These are phyloP conservation scores for Lycium ferocissimum DNA, from an alignment of 257 asterid genomes.

Conservation along the genomic window DNA sequence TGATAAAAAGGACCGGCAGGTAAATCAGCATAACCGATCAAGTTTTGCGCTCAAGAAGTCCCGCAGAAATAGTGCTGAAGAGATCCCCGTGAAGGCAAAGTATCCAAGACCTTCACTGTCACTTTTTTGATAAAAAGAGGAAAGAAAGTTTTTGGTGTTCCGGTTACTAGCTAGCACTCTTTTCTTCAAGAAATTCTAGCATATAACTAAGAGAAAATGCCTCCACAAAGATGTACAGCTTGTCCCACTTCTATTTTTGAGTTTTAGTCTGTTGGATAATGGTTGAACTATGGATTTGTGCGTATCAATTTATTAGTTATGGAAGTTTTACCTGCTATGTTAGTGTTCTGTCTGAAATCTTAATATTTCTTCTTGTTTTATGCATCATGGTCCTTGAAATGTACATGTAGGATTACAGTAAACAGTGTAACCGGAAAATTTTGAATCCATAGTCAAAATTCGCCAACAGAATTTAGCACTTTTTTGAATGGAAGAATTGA, in stretches of 20 bases:
- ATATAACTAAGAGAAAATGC: not conserved
- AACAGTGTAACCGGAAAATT: not conserved
- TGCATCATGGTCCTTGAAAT: not conserved
- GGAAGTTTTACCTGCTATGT: not conserved
- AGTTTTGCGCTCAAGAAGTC: slow-evolving; percentile 37
- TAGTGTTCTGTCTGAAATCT: not conserved
- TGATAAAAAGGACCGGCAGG: slow-evolving; percentile 40
- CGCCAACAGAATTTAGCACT: not conserved
- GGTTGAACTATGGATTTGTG: not conserved
- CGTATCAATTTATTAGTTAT: not conserved
- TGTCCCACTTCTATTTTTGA: not conserved
- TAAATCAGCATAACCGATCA: slow-evolving; percentile 39
- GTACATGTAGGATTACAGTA: not conserved
- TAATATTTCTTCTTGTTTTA: not conserved
- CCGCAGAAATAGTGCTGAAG: slow-evolving; percentile 40
- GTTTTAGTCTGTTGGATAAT: not conserved
- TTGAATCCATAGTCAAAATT: slow-evolving; percentile 9
- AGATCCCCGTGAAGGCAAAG: slow-evolving; percentile 20
- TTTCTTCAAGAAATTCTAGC: not conserved
- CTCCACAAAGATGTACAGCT: slow-evolving; percentile 20
- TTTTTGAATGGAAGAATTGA: not conserved
- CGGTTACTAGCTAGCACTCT: slow-evolving; percentile 3
- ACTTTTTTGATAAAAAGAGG: slow-evolving; percentile 24
- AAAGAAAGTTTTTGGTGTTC: not conserved
- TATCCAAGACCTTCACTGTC: slow-evolving; percentile 60